phyloP scores from a whole-genome alignment of 345 rosid species.

The Punica granatum region DNA sequence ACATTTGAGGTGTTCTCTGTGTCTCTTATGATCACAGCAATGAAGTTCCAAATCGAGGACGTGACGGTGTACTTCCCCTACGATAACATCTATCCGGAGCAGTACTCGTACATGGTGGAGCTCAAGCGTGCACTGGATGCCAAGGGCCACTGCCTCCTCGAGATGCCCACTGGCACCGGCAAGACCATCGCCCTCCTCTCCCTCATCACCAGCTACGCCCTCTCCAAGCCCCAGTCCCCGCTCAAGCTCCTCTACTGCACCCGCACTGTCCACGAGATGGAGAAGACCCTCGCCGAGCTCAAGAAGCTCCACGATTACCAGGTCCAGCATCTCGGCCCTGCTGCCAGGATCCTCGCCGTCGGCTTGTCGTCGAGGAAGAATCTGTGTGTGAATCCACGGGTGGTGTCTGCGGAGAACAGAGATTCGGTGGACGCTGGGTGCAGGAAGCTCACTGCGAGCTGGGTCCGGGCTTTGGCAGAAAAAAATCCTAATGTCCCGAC shows the following conservation, averaged over 20 bases:
- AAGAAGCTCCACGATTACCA: constrained; percentile 71
- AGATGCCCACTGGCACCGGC: constrained; percentile 99
- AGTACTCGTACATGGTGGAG: constrained; percentile 88
- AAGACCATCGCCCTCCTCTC: constrained; percentile 95
- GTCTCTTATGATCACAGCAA: constrained; percentile 9
- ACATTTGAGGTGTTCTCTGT: too few species aligned
- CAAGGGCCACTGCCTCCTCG: constrained; percentile 95
- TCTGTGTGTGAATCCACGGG: constrained; percentile 72
- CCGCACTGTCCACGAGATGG: constrained; percentile 99
- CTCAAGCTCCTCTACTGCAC: constrained; percentile 91
- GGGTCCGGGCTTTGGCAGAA: constrained; percentile 76
- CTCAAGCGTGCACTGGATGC: constrained; percentile 92
- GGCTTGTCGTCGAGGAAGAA: constrained; percentile 89
- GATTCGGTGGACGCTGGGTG: constrained; percentile 97
- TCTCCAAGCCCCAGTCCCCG: constrained; percentile 55
- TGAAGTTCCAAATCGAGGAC: constrained; percentile 89
- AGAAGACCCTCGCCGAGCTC: constrained; percentile 87
- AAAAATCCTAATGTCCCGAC: constrained; percentile 67
- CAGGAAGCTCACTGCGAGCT: constrained; percentile 84
- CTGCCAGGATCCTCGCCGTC: constrained; percentile 69
- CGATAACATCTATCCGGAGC: constrained; percentile 93
- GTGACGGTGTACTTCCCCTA: constrained; percentile 87
- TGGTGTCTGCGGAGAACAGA: constrained; percentile 75
- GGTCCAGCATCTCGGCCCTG: constrained; percentile 51
- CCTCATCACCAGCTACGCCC: constrained; percentile 78